Percentiles rank a stretch among this genome's conserved stretches.
Evolutionary conservation across 2,329 filamentous ascomycete genomes (phyloP).

Genomic region (Fusarium citri): DNA sequence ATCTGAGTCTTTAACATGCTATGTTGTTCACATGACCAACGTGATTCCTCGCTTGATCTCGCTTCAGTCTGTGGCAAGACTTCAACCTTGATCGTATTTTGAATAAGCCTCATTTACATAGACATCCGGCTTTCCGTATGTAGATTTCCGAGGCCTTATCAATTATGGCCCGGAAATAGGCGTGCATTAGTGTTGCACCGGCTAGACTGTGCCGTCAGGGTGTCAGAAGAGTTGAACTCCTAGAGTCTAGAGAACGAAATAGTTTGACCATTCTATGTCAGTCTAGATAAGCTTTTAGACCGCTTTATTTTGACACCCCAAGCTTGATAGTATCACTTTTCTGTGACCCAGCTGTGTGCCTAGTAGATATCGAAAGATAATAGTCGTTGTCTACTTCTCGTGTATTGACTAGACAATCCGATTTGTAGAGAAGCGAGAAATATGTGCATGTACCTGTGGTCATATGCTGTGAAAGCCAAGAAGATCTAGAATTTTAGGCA

Average conservation of each 20-base stretch:
- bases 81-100: not conserved
- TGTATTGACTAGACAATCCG: not conserved
- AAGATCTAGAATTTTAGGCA: not conserved
- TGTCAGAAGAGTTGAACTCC: not conserved
- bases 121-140: not conserved
- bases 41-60: not conserved
- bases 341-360: not conserved
- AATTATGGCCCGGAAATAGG: not conserved
- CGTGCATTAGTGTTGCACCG: slow-evolving; percentile 13
- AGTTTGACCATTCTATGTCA: not conserved
- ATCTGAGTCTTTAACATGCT: not conserved
- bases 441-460: not conserved
- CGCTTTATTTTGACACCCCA: not conserved
- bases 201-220: not conserved
- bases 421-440: not conserved
- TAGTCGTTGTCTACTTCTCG: not conserved
- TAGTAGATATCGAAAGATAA: slow-evolving; percentile 7
- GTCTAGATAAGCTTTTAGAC: not conserved
- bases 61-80: not conserved
- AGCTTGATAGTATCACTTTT: not conserved
- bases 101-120: not conserved
- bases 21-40: not conserved
- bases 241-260: not conserved
- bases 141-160: slow-evolving; percentile 3
- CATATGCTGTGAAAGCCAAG: not conserved